Evolutionary conservation across 352 stramenopile genomes (phyloP).

Genomic region (Phytophthora foliorum): DNA sequence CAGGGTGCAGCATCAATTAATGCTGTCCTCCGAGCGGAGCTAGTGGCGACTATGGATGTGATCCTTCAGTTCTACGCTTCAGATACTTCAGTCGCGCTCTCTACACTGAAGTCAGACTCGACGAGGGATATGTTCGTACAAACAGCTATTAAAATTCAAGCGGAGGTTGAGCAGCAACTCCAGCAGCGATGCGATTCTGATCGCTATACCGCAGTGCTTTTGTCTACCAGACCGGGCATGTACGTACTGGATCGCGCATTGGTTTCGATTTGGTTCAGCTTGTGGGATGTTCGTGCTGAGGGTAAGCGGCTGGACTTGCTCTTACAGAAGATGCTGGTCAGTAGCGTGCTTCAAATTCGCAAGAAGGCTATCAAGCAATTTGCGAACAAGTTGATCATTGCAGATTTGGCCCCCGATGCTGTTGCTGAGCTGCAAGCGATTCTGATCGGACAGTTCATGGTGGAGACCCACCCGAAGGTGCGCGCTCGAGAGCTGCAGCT

Average conservation of each 20-base stretch:
- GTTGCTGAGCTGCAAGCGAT: slow-evolving; percentile 44
- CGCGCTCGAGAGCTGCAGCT: slow-evolving; percentile 63
- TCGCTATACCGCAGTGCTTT: slow-evolving; percentile 14
- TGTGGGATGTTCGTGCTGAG: slow-evolving; percentile 26
- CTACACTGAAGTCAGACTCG: slow-evolving; percentile 15
- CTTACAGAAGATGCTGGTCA: slow-evolving; percentile 49
- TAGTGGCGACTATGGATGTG: slow-evolving; percentile 60
- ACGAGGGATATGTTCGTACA: slow-evolving; percentile 23
- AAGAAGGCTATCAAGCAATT: slow-evolving; percentile 71
- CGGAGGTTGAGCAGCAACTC: slow-evolving; percentile 44
- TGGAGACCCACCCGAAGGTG: slow-evolving; percentile 79
- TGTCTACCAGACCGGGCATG: slow-evolving; percentile 44
- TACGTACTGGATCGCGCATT: slow-evolving; percentile 59
- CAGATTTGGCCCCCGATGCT: slow-evolving; percentile 12
- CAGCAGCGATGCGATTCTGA: slow-evolving; percentile 35
- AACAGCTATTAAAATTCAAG: slow-evolving; percentile 27
- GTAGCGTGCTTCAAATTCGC: slow-evolving; percentile 63
- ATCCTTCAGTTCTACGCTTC: slow-evolving; percentile 46
- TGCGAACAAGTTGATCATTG: slow-evolving; percentile 34
- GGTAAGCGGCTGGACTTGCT: slow-evolving; percentile 24
- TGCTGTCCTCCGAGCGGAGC: slow-evolving; percentile 55
- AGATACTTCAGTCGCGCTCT: slow-evolving; percentile 15
- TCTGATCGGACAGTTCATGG: slow-evolving; percentile 57
- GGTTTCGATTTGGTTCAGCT: slow-evolving; percentile 61
- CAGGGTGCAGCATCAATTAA: slow-evolving; percentile 33